phyloP scores from a whole-genome alignment of 2,329 filamentous ascomycete genomes.

The Coniochaeta sp. region DNA sequence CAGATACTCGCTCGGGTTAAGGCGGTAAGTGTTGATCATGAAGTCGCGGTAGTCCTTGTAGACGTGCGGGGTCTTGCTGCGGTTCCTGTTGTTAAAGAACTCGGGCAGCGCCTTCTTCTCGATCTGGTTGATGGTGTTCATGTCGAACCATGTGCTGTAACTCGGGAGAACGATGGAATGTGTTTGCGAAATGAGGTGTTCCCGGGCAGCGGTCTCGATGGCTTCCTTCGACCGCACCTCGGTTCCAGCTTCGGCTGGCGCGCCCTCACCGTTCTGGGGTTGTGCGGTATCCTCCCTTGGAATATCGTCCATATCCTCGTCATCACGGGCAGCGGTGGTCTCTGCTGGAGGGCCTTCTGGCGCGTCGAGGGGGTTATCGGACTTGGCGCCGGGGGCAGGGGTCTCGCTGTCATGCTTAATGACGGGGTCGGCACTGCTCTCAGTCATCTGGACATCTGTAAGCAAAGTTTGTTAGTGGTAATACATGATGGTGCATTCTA shows the following conservation, averaged over 20 bases:
- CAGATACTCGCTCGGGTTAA: constrained; percentile 93
- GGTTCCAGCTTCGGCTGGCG: constrained; percentile 37
- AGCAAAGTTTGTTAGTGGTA: constrained; percentile 15
- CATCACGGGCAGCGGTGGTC: constrained; percentile 53
- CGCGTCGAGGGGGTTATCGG: constrained; percentile 63
- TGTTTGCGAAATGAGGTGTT: constrained; percentile 87
- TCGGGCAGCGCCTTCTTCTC: constrained; percentile 94
- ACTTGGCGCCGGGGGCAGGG: constrained; percentile 43
- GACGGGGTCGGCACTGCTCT: constrained; percentile 36
- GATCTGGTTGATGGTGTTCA: constrained; percentile 84
- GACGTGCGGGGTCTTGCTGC: constrained; percentile 93
- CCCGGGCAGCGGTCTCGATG: constrained; percentile 78
- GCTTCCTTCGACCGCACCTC: constrained; percentile 70
- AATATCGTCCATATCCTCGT: constrained; percentile 75
- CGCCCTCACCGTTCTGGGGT: constrained; percentile 23
- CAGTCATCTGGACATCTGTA: constrained; percentile 59
- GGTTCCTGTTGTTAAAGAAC: constrained; percentile 97
- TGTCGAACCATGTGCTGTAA: constrained; percentile 98
- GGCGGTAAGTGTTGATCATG: constrained; percentile 98
- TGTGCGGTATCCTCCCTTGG: constrained; percentile 42
- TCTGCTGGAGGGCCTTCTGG: constrained; percentile 58
- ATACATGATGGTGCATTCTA: constrained; percentile 3
- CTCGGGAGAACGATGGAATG: constrained; percentile 95
- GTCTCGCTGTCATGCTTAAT: constrained; percentile 58
- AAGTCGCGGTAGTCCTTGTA: constrained; percentile 99